Base-by-base conservation (phyloP, 768 basidiomycete species). In the Collybia sp. region DNA sequence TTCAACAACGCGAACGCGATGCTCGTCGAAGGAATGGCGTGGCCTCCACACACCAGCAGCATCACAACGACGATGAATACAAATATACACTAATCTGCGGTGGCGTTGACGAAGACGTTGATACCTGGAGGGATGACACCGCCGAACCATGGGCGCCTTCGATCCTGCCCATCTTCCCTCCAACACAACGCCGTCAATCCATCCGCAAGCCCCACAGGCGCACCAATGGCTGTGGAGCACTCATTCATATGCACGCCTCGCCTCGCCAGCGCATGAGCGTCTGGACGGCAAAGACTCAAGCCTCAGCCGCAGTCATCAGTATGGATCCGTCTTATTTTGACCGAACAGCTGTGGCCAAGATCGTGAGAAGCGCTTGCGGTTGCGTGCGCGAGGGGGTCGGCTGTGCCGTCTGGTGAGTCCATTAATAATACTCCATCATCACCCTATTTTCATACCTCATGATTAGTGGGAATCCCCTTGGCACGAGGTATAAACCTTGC, bases 361-460 rank as follows among this genome's bases (percentile, higher is more conserved):
- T 78, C 59, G 66, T 75, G 46, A 68, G 67, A 49, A 79, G 74
- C 50, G 64, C 77, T 2, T 87, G 85, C 52, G 83, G 84, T 12
- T 88, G 85, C 53, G 59, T 80, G 33, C 73, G 80, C 30, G 82
- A 85, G 59, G 83, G 82, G 5, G 68, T 88, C 9, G 85, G 81
- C 15, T 88, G 85, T 63, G 70, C 74, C 2, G 70, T 70, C 38
- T 84, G 80, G 79, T 72, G 43, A 56, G 73, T 62, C 16, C 15
- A 9, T 13, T 41, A 54, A 36, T 46, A 40, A 46, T 6, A 47
- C 30, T 19, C 12, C 19, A n/a, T n/a, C 6, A 33, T 30, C 20
- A 17, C 34, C 12, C 25, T 33, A 32, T 32, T 36, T 25, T 38
- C 18, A 10, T 9, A n/a, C 45, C 1, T 35, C 39, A 20, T 40